Conservation (phyloP, 768 basidiomycete species). For the Macrolepiota albuminosa region DNA sequence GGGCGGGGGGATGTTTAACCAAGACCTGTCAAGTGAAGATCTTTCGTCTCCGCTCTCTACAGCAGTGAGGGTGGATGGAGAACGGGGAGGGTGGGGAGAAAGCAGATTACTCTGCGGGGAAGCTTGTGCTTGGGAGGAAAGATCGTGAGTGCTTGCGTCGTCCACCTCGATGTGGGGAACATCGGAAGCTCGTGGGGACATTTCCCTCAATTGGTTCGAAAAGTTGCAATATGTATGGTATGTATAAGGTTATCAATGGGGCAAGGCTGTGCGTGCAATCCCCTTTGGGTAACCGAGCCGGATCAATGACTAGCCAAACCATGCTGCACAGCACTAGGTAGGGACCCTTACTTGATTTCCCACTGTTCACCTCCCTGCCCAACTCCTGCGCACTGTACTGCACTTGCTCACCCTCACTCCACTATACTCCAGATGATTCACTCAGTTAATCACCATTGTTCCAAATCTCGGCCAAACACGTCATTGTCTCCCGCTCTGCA, state of each 20-base stretch:
- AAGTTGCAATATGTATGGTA: no score
- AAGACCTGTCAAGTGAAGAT: constrained; percentile 13
- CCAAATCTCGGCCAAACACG: no score
- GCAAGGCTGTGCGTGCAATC: not conserved
- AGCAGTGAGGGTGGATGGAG: not conserved
- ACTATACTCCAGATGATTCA: no score
- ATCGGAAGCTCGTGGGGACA: not conserved
- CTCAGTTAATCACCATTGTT: no score
- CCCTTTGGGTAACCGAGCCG: not conserved
- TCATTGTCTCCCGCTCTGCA: no score
- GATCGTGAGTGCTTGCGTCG: not conserved
- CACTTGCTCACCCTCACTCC: no score
- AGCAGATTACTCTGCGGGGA: constrained; percentile 14
- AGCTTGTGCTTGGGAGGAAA: not conserved
- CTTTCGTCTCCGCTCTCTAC: constrained; percentile 35
- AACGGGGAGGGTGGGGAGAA: constrained; percentile 20
- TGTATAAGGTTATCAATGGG: no score
- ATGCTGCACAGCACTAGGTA: no score
- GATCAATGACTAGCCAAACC: no score
- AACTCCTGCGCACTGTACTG: no score
- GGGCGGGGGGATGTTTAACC: constrained; percentile 41
- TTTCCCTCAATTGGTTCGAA: not conserved
- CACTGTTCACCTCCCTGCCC: no score
- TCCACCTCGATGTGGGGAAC: constrained; percentile 4
- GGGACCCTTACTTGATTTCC: no score